Percentiles rank a stretch among this genome's conserved stretches.
These are phyloP conservation scores for Ceratocystis variospora DNA, from an alignment of 2,329 filamentous ascomycete genomes.

Conservation along the genomic window DNA sequence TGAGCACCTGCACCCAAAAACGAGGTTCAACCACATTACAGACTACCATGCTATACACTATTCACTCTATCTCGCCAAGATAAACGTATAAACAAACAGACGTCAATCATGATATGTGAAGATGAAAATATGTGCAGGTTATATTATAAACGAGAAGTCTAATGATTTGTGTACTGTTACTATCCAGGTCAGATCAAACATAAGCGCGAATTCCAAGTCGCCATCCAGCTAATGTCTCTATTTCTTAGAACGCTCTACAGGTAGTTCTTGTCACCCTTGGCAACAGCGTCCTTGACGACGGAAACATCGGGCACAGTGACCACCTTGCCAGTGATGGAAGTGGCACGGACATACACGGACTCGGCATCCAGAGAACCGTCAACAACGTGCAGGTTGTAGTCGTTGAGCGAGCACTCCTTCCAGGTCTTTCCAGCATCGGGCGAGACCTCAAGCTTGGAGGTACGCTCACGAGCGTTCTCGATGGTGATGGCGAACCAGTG, in stretches of 20 bases:
- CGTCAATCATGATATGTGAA: background rate
- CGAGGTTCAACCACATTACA: too few species aligned
- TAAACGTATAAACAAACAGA: too few species aligned
- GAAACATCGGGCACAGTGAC: constrained; percentile 11
- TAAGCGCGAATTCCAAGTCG: background rate
- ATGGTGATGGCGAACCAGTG: constrained; percentile 21
- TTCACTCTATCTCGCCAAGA: too few species aligned
- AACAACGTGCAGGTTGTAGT: constrained; percentile 17
- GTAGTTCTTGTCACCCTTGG: constrained; percentile 14
- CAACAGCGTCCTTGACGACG: background rate
- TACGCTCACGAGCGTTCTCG: constrained; percentile 21
- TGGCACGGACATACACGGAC: constrained; percentile 10
- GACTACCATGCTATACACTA: too few species aligned
- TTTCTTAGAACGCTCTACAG: background rate
- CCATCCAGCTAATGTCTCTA: background rate
- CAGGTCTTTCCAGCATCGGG: constrained; percentile 14
- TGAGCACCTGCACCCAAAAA: too few species aligned
- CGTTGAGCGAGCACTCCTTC: constrained; percentile 7
- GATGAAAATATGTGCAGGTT: background rate
- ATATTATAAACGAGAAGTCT: constrained; percentile 2
- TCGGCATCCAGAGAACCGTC: constrained; percentile 12
- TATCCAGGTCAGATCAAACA: too few species aligned
- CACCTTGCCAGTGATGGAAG: constrained; percentile 18
- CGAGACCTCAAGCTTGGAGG: constrained; percentile 19
- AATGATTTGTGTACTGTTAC: background rate